Percentiles rank a stretch among this genome's conserved stretches.
Conservation (phyloP, 2,329 filamentous ascomycete genomes). For the Alternaria solani region DNA sequence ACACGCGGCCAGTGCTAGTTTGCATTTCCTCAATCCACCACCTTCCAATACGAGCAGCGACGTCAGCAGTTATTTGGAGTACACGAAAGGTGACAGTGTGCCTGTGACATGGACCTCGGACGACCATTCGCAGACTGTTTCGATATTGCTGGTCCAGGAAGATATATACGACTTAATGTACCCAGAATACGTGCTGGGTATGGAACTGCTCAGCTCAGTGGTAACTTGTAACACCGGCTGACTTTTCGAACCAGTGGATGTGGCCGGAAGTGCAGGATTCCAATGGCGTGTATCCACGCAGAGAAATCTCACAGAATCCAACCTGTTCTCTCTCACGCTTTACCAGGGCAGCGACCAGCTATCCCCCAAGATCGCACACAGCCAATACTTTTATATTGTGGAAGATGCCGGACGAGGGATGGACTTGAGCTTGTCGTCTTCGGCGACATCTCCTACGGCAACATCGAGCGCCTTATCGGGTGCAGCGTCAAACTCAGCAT, state of each 20-base stretch:
- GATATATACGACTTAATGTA: not conserved
- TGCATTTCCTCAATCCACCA: constrained; percentile 12
- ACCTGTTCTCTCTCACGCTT: constrained; percentile 13
- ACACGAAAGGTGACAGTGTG: not conserved
- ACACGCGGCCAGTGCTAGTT: not conserved
- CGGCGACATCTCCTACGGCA: not conserved
- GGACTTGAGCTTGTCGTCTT: not conserved
- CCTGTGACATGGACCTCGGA: constrained; percentile 3
- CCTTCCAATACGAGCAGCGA: not conserved
- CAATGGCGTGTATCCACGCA: constrained; percentile 12
- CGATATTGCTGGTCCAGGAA: not conserved
- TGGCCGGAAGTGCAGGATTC: constrained; percentile 2
- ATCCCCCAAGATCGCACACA: not conserved
- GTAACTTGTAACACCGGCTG: not conserved
- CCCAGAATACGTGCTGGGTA: not conserved
- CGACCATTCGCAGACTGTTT: constrained; percentile 1
- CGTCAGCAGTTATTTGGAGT: not conserved
- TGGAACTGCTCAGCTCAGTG: not conserved
- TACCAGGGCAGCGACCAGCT: constrained; percentile 9
- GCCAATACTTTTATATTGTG: constrained; percentile 12
- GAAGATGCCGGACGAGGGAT: not conserved
- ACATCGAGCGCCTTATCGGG: not conserved
- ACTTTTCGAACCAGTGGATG: constrained; percentile 1
- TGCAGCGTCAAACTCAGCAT: not conserved
- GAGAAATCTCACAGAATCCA: constrained; percentile 14